Evolutionary conservation across 495 filamentous ascomycete species (phyloP).

Genomic region (Darksidea phi): DNA sequence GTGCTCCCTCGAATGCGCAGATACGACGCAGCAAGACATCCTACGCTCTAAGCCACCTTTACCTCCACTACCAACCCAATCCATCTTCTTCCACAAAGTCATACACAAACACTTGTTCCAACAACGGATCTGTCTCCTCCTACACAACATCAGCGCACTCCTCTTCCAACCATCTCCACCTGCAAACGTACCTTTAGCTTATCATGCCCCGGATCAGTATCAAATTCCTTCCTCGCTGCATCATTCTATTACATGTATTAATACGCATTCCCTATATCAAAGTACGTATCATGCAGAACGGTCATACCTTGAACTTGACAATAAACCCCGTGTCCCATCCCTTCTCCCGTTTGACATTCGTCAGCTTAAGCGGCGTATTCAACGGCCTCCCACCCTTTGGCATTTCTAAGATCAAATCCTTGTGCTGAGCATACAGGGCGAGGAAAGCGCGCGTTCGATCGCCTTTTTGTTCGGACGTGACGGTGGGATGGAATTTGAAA

Average conservation of each 20-base stretch:
- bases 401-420: not conserved
- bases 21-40: no score
- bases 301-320: slow-evolving; percentile 6
- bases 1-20: no score
- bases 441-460: not conserved
- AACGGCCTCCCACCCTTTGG: not conserved
- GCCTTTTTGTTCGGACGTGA: not conserved
- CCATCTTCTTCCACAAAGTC: not conserved
- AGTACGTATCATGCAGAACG: no score
- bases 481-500: slow-evolving; percentile 2
- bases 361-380: slow-evolving; percentile 2
- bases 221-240: not conserved
- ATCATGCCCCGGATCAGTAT: not conserved
- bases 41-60: no score
- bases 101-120: slow-evolving; percentile 6
- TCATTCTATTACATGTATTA: not conserved
- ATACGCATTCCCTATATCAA: no score
- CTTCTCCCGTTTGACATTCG: not conserved
- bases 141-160: not conserved
- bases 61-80: slow-evolving; percentile 8
- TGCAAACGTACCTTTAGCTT: not conserved
- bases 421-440: not conserved
- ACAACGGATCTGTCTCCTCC: slow-evolving; percentile 4
- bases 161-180: not conserved
- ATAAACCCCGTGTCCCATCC: slow-evolving; percentile 5